phyloP scores from a whole-genome alignment of 2,329 filamentous ascomycete species.

The Samsoniella hepiali region DNA sequence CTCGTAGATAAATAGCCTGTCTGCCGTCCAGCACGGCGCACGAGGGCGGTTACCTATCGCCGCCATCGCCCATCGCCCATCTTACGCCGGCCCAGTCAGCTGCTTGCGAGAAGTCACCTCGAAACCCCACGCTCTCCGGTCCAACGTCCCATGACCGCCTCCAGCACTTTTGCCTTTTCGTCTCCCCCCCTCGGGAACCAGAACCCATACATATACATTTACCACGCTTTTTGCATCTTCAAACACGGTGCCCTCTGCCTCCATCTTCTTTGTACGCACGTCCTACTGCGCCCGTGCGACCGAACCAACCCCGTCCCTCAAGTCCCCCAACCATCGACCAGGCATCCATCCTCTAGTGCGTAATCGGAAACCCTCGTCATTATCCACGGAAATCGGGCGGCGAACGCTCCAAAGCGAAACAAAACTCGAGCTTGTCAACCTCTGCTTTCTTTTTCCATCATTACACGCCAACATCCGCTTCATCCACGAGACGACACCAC shows the following conservation, averaged over 20 bases:
- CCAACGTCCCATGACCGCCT: conserved; percentile 5
- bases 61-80: not conserved
- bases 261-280: not conserved
- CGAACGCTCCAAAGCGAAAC: not conserved
- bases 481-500: not conserved
- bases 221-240: not conserved
- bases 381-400: not conserved
- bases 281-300: not conserved
- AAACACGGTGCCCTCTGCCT: not conserved
- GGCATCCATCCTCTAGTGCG: not conserved
- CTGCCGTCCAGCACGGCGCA: not conserved
- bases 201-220: not conserved
- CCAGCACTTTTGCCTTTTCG: not conserved
- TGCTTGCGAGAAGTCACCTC: not conserved
- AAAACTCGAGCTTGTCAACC: not conserved
- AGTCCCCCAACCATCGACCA: not conserved
- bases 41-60: conserved; percentile 3
- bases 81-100: not conserved
- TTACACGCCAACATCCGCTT: not conserved
- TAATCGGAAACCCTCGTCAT: not conserved
- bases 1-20: not conserved
- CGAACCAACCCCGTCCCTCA: not conserved
- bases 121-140: conserved; percentile 3
- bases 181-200: not conserved
- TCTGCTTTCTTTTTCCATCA: not conserved